These are phyloP conservation scores for Scheffersomyces coipomensis DNA, from an alignment of 805 yeast genomes.

Conservation along the genomic window DNA sequence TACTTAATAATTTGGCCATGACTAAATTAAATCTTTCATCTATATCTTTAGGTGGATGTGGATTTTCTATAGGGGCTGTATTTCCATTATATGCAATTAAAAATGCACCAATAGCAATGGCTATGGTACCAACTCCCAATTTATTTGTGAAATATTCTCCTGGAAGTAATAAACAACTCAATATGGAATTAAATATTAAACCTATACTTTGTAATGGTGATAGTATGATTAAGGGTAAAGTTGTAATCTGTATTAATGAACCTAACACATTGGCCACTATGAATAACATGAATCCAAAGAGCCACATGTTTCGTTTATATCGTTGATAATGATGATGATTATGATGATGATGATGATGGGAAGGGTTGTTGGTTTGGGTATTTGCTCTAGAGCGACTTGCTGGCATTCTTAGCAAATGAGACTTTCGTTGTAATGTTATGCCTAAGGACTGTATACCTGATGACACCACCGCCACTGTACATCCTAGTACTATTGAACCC, in stretches of 20 bases:
- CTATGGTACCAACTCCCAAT: conserved; percentile 61
- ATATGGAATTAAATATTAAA: conserved; percentile 78
- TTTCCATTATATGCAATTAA: conserved; percentile 73
- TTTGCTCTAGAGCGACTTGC: conserved; percentile 14
- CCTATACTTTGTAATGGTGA: conserved; percentile 87
- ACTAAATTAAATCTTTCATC: conserved; percentile 36
- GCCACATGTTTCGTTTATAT: conserved; percentile 63
- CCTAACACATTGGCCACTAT: conserved; percentile 76
- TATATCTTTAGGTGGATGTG: conserved; percentile 19
- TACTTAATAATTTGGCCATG: conserved; percentile 35
- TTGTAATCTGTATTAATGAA: conserved; percentile 77
- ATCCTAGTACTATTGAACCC: conserved; percentile 50
- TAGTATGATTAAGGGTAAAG: conserved; percentile 75
- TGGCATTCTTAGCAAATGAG: conserved; percentile 52
- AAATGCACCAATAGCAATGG: conserved; percentile 73
- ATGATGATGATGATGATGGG: conserved; percentile 24
- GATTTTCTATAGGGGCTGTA: conserved; percentile 17
- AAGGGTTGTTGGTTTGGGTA: conserved; percentile 6
- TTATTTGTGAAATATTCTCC: conserved; percentile 62
- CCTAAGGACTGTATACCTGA: conserved; percentile 82
- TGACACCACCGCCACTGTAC: conserved; percentile 68
- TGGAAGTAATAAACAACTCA: conserved; percentile 62
- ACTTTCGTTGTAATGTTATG: conserved; percentile 75
- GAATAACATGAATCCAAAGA: conserved; percentile 69
- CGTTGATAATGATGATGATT: conserved; percentile 24